Evolutionary conservation across 2,329 filamentous ascomycete species (phyloP).

Genomic region (Apiospora phragmitis): DNA sequence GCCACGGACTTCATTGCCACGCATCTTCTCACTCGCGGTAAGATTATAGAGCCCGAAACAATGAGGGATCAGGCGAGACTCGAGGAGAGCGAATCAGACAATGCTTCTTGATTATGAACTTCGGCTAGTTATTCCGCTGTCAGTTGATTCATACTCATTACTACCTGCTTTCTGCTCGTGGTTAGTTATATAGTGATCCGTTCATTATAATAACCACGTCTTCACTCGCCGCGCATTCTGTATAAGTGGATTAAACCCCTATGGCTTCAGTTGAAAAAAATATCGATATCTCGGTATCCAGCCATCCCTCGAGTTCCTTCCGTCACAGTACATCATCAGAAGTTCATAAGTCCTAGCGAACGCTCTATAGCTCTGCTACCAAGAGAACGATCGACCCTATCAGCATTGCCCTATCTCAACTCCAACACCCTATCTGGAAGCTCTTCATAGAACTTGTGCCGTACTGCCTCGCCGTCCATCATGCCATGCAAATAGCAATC

Average conservation of each 20-base stretch:
- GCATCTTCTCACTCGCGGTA: background rate
- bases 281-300: too few relatives aligned
- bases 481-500: constrained; percentile 26
- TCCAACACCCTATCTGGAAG: background rate
- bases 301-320: too few relatives aligned
- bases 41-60: background rate
- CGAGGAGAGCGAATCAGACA: background rate
- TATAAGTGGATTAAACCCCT: too few relatives aligned
- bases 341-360: too few relatives aligned
- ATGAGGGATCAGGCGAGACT: background rate
- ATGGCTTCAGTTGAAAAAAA: too few relatives aligned
- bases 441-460: background rate
- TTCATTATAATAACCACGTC: too few relatives aligned
- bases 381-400: background rate
- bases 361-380: too few relatives aligned
- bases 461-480: constrained; percentile 26
- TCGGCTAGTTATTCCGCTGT: background rate
- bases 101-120: background rate
- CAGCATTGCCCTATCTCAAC: background rate
- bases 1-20: background rate
- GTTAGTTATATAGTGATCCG: too few relatives aligned
- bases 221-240: too few relatives aligned
- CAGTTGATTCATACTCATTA: background rate
- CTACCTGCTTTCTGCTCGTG: too few relatives aligned
- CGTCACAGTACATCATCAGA: too few relatives aligned